These are phyloP conservation scores for Eimeria brunetti DNA, from an alignment of 169 alveolate genomes.

Conservation along the genomic window DNA sequence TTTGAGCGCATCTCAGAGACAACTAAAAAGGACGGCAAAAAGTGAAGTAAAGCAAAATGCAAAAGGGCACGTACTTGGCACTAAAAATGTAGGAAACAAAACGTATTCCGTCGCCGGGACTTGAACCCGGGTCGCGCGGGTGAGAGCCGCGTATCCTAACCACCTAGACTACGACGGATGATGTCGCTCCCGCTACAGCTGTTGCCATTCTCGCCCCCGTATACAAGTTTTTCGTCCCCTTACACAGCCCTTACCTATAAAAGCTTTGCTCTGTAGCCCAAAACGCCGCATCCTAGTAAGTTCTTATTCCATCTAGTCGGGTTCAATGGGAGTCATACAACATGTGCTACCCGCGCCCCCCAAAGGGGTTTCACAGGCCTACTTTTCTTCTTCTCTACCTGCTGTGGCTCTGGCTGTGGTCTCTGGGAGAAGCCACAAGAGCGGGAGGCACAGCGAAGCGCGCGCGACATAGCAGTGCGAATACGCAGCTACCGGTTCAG, in stretches of 20 bases:
- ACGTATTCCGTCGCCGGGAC: slow-evolving; percentile 83
- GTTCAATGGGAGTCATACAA: neutral
- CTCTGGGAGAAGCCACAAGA: neutral
- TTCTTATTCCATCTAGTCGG: too few relatives aligned
- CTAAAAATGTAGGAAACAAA: too few relatives aligned
- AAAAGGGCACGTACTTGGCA: neutral
- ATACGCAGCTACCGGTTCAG: neutral
- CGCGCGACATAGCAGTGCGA: neutral
- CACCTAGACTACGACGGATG: slow-evolving; percentile 80
- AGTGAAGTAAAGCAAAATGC: too few relatives aligned
- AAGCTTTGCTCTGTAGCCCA: too few relatives aligned
- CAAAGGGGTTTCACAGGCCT: neutral
- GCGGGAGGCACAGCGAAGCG: neutral
- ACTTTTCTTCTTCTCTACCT: neutral
- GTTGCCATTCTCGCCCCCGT: too few relatives aligned
- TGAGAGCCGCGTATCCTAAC: slow-evolving; percentile 80
- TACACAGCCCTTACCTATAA: too few relatives aligned
- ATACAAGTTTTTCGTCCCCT: too few relatives aligned
- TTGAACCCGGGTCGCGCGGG: slow-evolving; percentile 85
- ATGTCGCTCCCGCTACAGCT: too few relatives aligned
- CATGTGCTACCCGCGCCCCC: neutral
- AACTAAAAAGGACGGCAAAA: neutral
- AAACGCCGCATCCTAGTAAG: too few relatives aligned
- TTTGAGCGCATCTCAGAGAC: neutral
- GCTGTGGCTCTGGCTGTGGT: neutral